phyloP scores from a whole-genome alignment of 2,329 filamentous ascomycete genomes.

The Annulohypoxylon truncatum region DNA sequence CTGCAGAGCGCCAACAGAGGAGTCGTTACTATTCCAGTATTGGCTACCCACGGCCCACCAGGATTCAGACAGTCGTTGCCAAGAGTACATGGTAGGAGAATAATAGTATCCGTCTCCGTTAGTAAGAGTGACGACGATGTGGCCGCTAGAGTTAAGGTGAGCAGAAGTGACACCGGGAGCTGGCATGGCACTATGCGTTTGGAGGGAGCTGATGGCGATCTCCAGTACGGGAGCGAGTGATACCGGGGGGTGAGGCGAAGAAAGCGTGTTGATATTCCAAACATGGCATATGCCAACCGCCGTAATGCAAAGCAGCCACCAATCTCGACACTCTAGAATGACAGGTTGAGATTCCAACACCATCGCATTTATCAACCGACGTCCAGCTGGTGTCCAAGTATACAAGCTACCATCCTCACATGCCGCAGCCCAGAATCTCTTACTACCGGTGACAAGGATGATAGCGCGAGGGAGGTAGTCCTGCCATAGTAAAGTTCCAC shows the following conservation, averaged over 20 bases:
- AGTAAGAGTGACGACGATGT: slow-evolving; percentile 88
- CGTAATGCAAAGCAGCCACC: slow-evolving; percentile 90
- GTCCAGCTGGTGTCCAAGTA: slow-evolving; percentile 91
- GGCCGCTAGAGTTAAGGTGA: slow-evolving; percentile 86
- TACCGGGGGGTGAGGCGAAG: slow-evolving; percentile 87
- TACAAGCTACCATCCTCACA: slow-evolving; percentile 94
- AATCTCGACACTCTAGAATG: slow-evolving; percentile 88
- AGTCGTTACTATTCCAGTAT: slow-evolving; percentile 98
- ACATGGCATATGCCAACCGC: slow-evolving; percentile 90
- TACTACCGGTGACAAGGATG: slow-evolving; percentile 90
- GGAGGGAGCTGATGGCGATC: slow-evolving; percentile 81
- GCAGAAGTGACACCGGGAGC: slow-evolving; percentile 91
- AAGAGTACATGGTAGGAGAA: slow-evolving; percentile 83
- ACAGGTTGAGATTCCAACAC: slow-evolving; percentile 93
- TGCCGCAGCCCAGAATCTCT: slow-evolving; percentile 89
- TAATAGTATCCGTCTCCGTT: slow-evolving; percentile 97
- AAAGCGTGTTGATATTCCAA: slow-evolving; percentile 88
- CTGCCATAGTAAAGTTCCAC: slow-evolving; percentile 87
- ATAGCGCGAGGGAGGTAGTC: slow-evolving; percentile 90
- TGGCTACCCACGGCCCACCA: slow-evolving; percentile 99
- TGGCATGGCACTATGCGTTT: slow-evolving; percentile 77
- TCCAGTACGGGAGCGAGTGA: slow-evolving; percentile 91
- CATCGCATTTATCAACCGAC: slow-evolving; percentile 84
- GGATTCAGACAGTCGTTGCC: slow-evolving; percentile 94
- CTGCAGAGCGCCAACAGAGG: slow-evolving; percentile 83